phyloP scores from a whole-genome alignment of 176 grass and related monocot species.

The Phyllostachys edulis region DNA sequence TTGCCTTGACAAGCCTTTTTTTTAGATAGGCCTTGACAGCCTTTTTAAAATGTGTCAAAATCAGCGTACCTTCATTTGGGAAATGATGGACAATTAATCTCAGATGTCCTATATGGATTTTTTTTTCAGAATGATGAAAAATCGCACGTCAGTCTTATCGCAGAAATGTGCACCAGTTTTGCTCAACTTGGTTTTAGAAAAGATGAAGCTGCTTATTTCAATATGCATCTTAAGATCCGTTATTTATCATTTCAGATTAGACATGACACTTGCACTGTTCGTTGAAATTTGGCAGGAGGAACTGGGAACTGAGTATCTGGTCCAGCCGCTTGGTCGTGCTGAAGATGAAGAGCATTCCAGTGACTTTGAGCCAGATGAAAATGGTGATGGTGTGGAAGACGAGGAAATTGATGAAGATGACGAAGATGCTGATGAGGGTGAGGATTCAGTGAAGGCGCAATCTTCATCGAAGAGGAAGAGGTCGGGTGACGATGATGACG shows the following conservation, averaged over 20 bases:
- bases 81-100: conserved; percentile 31
- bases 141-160: conserved; percentile 67
- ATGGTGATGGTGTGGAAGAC: conserved; percentile 43
- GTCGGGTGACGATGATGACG: conserved; percentile 16
- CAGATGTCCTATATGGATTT: conserved; percentile 43
- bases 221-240: neutral
- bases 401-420: conserved; percentile 42
- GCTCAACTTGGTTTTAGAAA: neutral
- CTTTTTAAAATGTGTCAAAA: neutral
- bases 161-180: neutral
- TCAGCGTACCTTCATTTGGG: neutral
- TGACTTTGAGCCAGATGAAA: conserved; percentile 56
- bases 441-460: conserved; percentile 37
- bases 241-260: neutral
- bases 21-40: no score
- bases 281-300: conserved; percentile 32
- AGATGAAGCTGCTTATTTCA: neutral
- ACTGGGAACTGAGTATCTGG: conserved; percentile 50
- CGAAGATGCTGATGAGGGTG: conserved; percentile 22
- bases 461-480: conserved; percentile 55
- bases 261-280: neutral
- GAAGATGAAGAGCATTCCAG: conserved; percentile 50
- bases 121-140: conserved; percentile 37
- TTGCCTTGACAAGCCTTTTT: neutral
- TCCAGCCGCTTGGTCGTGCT: conserved; percentile 40